Base-by-base conservation (phyloP, 768 basidiomycete genomes). In the Russula lepida region DNA sequence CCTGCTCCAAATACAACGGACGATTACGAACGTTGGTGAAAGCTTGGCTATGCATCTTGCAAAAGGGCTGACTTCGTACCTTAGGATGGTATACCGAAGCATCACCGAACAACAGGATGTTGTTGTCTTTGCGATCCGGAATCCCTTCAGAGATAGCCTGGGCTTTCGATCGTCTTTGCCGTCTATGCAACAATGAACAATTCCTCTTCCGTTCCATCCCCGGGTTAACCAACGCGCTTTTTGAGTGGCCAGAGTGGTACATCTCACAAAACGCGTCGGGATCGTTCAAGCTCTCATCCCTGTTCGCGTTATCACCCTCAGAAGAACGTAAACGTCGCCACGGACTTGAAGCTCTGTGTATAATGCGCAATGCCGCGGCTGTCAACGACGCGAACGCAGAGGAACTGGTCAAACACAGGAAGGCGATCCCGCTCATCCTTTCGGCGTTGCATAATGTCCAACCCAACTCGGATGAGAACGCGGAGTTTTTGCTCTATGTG, bases 191-290 rank as follows among this genome's bases (percentile, higher is more conserved):
- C 66, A 88, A 89, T 67, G 92, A 94, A 54, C 77, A 84, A 54
- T 91, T 95, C 72, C 70, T 82, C 58, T 79, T 98, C 59, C 79
- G 77, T 41, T 76, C 77, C 35, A 84, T 90, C 54, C 87, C 90
- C 0, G 92, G 92, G 9, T 77, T 95, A 44, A 82, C 89, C 27
- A 88, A 92, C 67, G 87, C 86, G 6, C 77, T 98, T 23, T 88
- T 92, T 62, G 88, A 88, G 69, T 92, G 88, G 88, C 92, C 94
- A 3, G 85, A 89, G 69, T 88, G 85, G 85, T 95, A 89, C 71
- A 77, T 84, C 53, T 78, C 81, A 27, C 68, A 69, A 37, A 65
- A 44, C 41, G 58, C 60, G 39, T 56, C 54, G 21, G 56, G 49
- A 6, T 35, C 50, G 12, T 47, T 46, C 44, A 47, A 63, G 28